Conservation (phyloP, 2,329 filamentous ascomycete genomes). For the Thermoascus crustaceus region DNA sequence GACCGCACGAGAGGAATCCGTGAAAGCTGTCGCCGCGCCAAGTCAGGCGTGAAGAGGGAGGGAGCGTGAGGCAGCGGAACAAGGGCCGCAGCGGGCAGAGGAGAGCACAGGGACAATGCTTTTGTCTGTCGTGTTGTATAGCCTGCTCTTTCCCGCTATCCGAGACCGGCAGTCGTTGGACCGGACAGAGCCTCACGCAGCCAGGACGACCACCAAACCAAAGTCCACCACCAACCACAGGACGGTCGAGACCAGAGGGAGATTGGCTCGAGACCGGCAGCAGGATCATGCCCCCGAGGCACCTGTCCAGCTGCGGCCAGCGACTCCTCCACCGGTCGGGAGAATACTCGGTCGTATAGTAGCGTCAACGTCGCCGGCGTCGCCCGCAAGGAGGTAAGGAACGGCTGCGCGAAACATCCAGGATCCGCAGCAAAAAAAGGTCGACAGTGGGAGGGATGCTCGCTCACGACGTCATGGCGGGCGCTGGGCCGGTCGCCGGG, state of each 20-base stretch:
- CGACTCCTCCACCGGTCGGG: not conserved
- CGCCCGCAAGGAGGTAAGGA: not conserved
- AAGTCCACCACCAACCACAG: too few species aligned
- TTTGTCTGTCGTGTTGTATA: too few species aligned
- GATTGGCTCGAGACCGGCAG: too few species aligned
- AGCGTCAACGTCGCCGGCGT: constrained; percentile 1
- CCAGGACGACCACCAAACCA: too few species aligned
- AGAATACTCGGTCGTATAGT: not conserved
- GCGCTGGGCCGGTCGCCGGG: constrained; percentile 5
- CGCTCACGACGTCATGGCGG: constrained; percentile 19
- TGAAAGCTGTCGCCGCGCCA: not conserved
- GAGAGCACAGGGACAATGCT: too few species aligned
- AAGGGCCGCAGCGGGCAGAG: not conserved
- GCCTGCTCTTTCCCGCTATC: too few species aligned
- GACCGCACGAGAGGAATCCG: not conserved
- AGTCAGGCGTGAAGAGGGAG: not conserved
- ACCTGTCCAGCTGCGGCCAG: not conserved
- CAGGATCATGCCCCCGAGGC: not conserved
- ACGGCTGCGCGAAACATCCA: constrained; percentile 11
- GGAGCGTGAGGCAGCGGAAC: not conserved
- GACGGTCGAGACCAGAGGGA: too few species aligned
- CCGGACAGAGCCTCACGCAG: too few species aligned
- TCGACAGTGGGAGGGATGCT: constrained; percentile 6
- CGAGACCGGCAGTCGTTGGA: too few species aligned
- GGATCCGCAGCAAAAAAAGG: constrained; percentile 12